These are phyloP conservation scores for Eutrema salsugineum DNA, from an alignment of 441 rosid genomes.

Conservation along the genomic window DNA sequence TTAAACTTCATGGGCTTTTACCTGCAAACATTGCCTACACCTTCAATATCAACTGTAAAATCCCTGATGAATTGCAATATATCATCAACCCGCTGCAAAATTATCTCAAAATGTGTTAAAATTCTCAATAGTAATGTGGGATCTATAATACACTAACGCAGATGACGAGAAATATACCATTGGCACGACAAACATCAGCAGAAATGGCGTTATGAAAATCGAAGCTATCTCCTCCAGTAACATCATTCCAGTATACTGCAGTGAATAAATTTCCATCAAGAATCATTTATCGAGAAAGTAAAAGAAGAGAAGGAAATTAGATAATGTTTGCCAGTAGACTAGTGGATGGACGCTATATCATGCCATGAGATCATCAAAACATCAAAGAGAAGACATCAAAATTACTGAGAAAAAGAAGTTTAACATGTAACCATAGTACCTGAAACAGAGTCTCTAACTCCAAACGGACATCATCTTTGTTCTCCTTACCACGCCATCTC, in stretches of 20 bases:
- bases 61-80: constrained; percentile 84
- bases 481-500: constrained; percentile 93
- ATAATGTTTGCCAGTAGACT: background rate
- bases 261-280: background rate
- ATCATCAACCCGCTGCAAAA: constrained; percentile 89
- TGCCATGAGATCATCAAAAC: background rate
- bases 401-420: background rate
- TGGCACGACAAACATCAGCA: constrained; percentile 87
- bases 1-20: constrained; percentile 14
- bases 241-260: constrained; percentile 98
- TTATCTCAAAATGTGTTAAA: constrained; percentile 18
- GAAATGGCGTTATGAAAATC: constrained; percentile 89
- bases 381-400: background rate
- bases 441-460: constrained; percentile 96
- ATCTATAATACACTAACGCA: background rate
- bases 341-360: background rate
- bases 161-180: constrained; percentile 46
- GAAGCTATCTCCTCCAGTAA: constrained; percentile 97
- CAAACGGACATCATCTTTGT: constrained; percentile 65
- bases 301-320: background rate
- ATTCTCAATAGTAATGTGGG: background rate
- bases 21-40: constrained; percentile 99
- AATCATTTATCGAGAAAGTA: background rate
- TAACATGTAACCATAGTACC: constrained; percentile 40
- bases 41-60: constrained; percentile 83